These are phyloP conservation scores for Kitagawia praeruptora DNA, from an alignment of 129 eudicot genomes.

Conservation along the genomic window DNA sequence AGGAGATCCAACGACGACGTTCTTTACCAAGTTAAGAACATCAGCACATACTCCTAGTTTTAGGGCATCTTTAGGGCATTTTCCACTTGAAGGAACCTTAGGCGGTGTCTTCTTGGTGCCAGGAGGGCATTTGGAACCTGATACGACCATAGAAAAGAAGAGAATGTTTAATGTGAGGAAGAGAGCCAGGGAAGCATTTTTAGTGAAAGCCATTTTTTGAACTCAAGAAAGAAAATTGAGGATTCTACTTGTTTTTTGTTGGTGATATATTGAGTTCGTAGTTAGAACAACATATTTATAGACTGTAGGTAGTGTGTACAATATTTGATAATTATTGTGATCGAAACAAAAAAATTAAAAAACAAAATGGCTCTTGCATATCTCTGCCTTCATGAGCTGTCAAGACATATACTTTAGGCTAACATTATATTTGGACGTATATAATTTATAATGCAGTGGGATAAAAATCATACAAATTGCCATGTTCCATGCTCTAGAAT, in stretches of 20 bases:
- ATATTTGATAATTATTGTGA: not conserved
- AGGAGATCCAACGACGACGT: slow-evolving; percentile 3
- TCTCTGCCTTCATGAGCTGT: slow-evolving; percentile 10
- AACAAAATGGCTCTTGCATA: not conserved
- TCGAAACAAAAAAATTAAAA: not conserved
- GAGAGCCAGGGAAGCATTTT: not conserved
- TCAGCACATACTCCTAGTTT: slow-evolving; percentile 8
- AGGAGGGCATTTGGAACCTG: not conserved
- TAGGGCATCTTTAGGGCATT: slow-evolving; percentile 9
- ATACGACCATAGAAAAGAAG: not conserved
- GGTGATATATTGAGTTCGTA: slow-evolving; percentile 17
- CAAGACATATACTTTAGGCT: not conserved
- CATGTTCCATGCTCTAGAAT: slow-evolving; percentile 6
- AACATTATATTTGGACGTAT: slow-evolving; percentile 3
- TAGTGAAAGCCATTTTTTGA: not conserved
- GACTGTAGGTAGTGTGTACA: not conserved
- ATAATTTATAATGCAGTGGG: not conserved
- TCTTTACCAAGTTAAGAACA: slow-evolving; percentile 9
- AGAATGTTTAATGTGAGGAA: not conserved
- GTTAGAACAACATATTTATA: slow-evolving; percentile 19
- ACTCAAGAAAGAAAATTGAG: slow-evolving; percentile 7
- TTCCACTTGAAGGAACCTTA: not conserved
- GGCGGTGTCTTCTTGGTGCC: not conserved
- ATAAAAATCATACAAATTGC: not conserved
- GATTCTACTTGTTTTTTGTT: slow-evolving; percentile 10